Evolutionary conservation across 768 basidiomycete genomes (phyloP), one percentile per base, ranked within the genome.

Genomic region (Tricholoma bakamatsutake): DNA sequence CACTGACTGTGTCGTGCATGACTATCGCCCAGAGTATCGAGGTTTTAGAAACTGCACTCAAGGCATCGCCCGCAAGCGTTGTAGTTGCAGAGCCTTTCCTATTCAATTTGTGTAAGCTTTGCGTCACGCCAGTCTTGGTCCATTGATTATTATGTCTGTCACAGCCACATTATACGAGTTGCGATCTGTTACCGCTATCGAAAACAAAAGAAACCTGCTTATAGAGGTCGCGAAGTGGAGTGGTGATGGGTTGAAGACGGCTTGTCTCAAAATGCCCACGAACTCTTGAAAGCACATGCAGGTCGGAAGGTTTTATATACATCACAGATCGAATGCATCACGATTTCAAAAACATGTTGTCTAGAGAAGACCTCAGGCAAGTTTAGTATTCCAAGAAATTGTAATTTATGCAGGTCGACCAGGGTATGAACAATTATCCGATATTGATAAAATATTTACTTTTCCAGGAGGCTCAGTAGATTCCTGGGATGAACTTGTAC

Each of bases 401-500:
- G 40, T 10, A 2, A 18, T n/a, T 1, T 5, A 5, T 28, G 46
- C 46, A 21, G 24, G 28, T 30, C 17, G 13, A 13, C n/a, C 6
- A 5, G 28, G 46, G 46, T 48, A 48, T 48, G 31, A 4, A 27
- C 31, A 2, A 28, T 27, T 12, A 45, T 27, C 10, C 13, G 17
- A 24, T 24, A 12, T 27, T 45, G 15, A 21, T 42, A 7, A 9
- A 9, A 31, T 31, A 17, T 30, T 17, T 31, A 48, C 30, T 48
- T 30, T 48, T 28, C n/a, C 6, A 11, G 28, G 10, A 6, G 1
- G 47, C 59, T 65, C 79, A 97, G 72, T 94, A 98, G 57, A 97
- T 67, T 35, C 82, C 82, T 15, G 92, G 92, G 45, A 97, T 92
- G 67, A 93, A 97, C 69, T 88, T 92, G 73, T 85, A 96, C 68